phyloP scores from a whole-genome alignment of 768 basidiomycete genomes.

The Xerocomus brunneocitrinus region DNA sequence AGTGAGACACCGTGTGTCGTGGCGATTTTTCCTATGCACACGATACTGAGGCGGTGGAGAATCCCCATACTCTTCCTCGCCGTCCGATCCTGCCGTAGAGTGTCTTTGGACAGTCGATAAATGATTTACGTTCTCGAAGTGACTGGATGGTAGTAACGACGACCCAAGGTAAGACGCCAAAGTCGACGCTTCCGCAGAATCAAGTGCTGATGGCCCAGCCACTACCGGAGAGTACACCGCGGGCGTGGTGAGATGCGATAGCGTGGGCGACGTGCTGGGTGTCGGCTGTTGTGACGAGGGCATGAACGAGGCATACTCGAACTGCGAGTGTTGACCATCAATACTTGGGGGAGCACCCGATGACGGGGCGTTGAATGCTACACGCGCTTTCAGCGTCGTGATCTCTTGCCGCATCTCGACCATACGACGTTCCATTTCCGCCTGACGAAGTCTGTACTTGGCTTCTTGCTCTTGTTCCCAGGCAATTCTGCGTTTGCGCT shows the following conservation, averaged over 20 bases:
- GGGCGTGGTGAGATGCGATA: constrained; percentile 26
- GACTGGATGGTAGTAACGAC: constrained; percentile 13
- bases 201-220: constrained; percentile 7
- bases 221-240: constrained; percentile 19
- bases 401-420: constrained; percentile 53
- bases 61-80: constrained; percentile 37
- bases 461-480: constrained; percentile 75
- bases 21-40: constrained; percentile 50
- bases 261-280: constrained; percentile 27
- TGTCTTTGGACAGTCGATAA: constrained; percentile 21
- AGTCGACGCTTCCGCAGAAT: constrained; percentile 4
- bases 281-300: constrained; percentile 26
- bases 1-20: constrained; percentile 61
- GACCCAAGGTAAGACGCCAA: constrained; percentile 10
- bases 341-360: not conserved
- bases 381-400: constrained; percentile 38
- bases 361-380: constrained; percentile 25
- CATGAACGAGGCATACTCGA: constrained; percentile 3
- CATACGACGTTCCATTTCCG: constrained; percentile 56
- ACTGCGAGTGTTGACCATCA: constrained; percentile 6
- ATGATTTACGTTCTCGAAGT: constrained; percentile 19
- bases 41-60: constrained; percentile 32
- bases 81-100: constrained; percentile 31
- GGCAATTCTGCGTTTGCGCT: constrained; percentile 50
- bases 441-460: constrained; percentile 48